Conservation (phyloP, 257 asterid species). For the Fraxinus quadrangulata region DNA sequence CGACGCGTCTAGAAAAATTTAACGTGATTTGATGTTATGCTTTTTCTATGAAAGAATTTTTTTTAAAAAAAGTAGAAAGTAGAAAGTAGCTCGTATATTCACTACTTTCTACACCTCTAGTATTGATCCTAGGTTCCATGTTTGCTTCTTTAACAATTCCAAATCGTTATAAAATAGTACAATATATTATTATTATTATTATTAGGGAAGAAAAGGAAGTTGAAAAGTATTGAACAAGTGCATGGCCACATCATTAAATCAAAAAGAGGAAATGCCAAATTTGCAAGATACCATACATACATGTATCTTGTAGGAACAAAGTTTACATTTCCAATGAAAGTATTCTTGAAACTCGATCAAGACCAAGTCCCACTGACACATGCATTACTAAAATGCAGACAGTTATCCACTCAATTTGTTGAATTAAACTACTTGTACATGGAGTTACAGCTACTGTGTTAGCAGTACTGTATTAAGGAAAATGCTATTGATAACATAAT, state of each 20-base stretch:
- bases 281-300: neutral
- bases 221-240: neutral
- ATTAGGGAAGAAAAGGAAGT: neutral
- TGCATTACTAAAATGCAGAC: neutral
- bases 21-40: too few relatives aligned
- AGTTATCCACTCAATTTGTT: neutral
- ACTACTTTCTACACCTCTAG: neutral
- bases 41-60: too few relatives aligned
- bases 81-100: too few relatives aligned
- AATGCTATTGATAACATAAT: too few relatives aligned
- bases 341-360: neutral
- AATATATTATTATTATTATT: neutral
- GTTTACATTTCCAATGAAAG: slow-evolving; percentile 1
- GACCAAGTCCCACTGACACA: neutral
- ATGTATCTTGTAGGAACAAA: neutral
- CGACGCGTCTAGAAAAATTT: too few relatives aligned
- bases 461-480: too few relatives aligned
- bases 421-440: too few relatives aligned
- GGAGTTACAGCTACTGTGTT: too few relatives aligned
- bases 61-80: too few relatives aligned
- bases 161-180: neutral
- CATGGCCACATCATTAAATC: neutral
- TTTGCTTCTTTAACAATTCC: neutral
- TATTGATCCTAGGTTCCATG: neutral
- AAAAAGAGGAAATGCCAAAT: neutral